A percentile compares a stretch with the other conserved stretches of the same genome.
phyloP scores from a whole-genome alignment of 768 basidiomycete genomes.

The Boletus sp. region DNA sequence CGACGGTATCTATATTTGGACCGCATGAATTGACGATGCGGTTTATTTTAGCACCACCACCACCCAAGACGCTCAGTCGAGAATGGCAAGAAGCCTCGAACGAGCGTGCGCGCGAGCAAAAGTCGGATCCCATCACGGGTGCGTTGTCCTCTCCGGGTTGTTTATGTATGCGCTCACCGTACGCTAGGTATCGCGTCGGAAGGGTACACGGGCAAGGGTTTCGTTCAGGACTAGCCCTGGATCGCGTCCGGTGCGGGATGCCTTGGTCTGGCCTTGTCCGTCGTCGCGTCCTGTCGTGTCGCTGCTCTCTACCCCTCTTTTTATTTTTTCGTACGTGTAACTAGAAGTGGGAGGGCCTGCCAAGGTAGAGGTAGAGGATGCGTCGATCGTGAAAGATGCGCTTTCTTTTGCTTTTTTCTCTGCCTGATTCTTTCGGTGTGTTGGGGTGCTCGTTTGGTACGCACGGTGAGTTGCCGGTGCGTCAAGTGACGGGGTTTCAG shows the following conservation, averaged over 20 bases:
- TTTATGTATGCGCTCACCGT: background rate
- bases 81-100: slow-evolving; percentile 96
- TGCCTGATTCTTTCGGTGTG: background rate
- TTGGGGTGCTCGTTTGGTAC: too few species aligned
- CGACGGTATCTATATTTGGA: background rate
- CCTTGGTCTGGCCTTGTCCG: background rate
- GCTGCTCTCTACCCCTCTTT: too few species aligned
- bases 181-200: slow-evolving; percentile 73
- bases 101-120: slow-evolving; percentile 78
- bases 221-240: slow-evolving; percentile 47
- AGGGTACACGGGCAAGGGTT: slow-evolving; percentile 84
- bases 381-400: background rate
- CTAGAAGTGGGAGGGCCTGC: slow-evolving; percentile 4
- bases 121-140: slow-evolving; percentile 90
- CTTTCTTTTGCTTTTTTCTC: background rate
- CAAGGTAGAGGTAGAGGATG: slow-evolving; percentile 3
- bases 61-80: slow-evolving; percentile 76
- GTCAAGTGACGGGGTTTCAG: too few species aligned
- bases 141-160: slow-evolving; percentile 18
- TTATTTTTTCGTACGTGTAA: background rate
- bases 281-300: too few species aligned
- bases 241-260: too few species aligned
- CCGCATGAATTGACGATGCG: background rate
- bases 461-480: background rate
- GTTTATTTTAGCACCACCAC: slow-evolving; percentile 53